Percentiles rank a stretch among this genome's conserved stretches.
Evolutionary conservation across 768 basidiomycete genomes (phyloP).

Genomic region (Auriscalpium orientale): DNA sequence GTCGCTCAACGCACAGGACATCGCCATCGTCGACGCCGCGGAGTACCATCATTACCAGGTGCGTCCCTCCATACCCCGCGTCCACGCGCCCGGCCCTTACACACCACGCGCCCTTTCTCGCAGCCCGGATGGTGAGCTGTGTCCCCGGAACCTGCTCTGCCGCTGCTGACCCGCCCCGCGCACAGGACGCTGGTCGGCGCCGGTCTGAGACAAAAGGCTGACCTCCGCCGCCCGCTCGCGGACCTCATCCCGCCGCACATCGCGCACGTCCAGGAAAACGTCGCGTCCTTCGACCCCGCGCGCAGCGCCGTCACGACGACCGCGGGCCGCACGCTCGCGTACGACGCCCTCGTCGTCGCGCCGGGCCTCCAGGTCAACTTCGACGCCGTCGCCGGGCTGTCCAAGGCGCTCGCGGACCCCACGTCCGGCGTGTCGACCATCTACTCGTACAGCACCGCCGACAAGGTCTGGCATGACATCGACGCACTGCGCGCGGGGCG

Average conservation of each 20-base stretch:
- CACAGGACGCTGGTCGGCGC: constrained; percentile 85
- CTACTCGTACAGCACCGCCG: constrained; percentile 84
- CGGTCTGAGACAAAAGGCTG: constrained; percentile 68
- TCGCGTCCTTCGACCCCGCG: constrained; percentile 66
- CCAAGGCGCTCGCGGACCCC: constrained; percentile 69
- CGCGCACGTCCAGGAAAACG: constrained; percentile 61
- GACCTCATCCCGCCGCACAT: constrained; percentile 73
- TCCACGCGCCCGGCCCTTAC: not conserved
- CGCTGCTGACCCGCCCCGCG: not conserved
- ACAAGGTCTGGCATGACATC: constrained; percentile 83
- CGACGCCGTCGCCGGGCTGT: constrained; percentile 63
- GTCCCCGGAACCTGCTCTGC: constrained; percentile 1
- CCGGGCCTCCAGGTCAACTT: constrained; percentile 86
- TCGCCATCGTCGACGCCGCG: constrained; percentile 79
- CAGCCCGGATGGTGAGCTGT: constrained; percentile 81
- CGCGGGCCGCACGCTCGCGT: constrained; percentile 61
- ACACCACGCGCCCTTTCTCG: constrained; percentile 10
- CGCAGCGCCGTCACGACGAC: constrained; percentile 66
- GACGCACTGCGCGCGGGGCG: constrained; percentile 67
- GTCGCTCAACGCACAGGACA: constrained; percentile 61
- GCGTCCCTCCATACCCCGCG: constrained; percentile 11
- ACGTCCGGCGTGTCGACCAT: constrained; percentile 83
- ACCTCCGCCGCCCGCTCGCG: constrained; percentile 56
- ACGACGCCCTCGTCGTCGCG: constrained; percentile 85
- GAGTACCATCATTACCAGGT: constrained; percentile 84